Base-by-base conservation (phyloP, 192 early-diverging fungal genomes). In the Haplosporangium gracile region DNA sequence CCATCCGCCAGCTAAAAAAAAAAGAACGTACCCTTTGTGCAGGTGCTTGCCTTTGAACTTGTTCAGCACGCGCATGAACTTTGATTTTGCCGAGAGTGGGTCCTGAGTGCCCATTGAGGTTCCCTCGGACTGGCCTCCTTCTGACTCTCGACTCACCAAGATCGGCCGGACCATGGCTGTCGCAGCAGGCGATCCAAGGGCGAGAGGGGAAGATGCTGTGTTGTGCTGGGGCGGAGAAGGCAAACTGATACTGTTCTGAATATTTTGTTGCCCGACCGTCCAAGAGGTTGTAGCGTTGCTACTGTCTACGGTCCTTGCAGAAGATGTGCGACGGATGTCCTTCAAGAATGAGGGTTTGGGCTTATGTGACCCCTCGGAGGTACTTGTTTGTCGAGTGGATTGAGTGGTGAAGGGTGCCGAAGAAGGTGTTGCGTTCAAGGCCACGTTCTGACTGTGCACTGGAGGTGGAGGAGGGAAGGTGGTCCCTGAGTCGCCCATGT, bases 41-140 rank as follows among this genome's bases (percentile, higher is more conserved):
- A 83, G 72, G 32, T 86, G 84, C 76, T 86, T 86, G 65, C 47
- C 77, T 53, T 80, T 86, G 76, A 86, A 86, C 72, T 81, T 86
- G 74, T 79, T 79, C 26, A 86, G 57, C 1, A 79, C 84, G n/a
- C 79, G 75, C 36, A 86, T 49, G 57, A 86, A 86, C 26, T 75
- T 77, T 2, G 84, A 86, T 39, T 75, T 49, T 40, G 79, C 63
- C 8, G 84, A 74, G 11, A 69, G 55, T 24, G 77, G 57, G 75
- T 68, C 8, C 79, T 69, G 11, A 69, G 55, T 43, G 77, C 39
- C 7, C 68, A 8, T n/a, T 16, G 73, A 22, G 78, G n/a, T 40
- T n/a, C 32, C 45, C 45, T 16, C 2, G 72, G 7, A 38, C 3
- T 20, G 32, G 15, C 20, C 24, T 32, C 71, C 8, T 70, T 38